These are phyloP conservation scores for Colletotrichum sp. DNA, from an alignment of 2,329 filamentous ascomycete species.

Conservation along the genomic window DNA sequence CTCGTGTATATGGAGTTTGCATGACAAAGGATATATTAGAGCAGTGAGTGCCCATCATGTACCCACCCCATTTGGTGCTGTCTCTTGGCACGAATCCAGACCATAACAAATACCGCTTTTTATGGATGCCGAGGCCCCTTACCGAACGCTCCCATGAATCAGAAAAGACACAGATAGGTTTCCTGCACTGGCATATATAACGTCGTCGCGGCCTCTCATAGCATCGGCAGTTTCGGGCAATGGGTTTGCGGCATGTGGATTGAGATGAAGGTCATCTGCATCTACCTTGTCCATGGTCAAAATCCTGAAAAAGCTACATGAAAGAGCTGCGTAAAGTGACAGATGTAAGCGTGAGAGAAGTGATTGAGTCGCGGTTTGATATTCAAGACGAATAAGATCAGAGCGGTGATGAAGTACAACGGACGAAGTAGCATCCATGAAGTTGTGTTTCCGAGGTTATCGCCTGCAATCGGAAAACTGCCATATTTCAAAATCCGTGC, in stretches of 20 bases:
- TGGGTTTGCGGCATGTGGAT: neutral
- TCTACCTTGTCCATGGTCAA: fast-evolving
- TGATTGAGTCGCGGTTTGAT: too few species aligned
- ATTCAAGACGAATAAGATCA: neutral
- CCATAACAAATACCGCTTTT: fast-evolving
- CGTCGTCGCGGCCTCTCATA: too few species aligned
- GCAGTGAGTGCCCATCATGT: neutral
- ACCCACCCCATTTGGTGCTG: neutral
- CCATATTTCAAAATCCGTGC: neutral
- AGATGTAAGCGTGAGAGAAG: neutral
- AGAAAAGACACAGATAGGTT: fast-evolving
- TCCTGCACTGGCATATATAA: too few species aligned
- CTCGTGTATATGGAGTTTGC: neutral
- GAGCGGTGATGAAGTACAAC: fast-evolving
- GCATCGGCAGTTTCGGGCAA: too few species aligned
- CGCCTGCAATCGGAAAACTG: fast-evolving
- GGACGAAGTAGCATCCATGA: neutral
- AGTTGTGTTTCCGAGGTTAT: fast-evolving
- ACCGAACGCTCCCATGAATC: neutral
- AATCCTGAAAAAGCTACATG: fast-evolving
- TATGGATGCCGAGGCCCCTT: fast-evolving
- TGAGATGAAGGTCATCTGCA: neutral
- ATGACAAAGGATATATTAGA: neutral
- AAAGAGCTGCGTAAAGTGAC: neutral
- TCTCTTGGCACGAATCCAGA: neutral